These are phyloP conservation scores for Rauvolfia tetraphylla DNA, from an alignment of 257 asterid species.

Conservation along the genomic window DNA sequence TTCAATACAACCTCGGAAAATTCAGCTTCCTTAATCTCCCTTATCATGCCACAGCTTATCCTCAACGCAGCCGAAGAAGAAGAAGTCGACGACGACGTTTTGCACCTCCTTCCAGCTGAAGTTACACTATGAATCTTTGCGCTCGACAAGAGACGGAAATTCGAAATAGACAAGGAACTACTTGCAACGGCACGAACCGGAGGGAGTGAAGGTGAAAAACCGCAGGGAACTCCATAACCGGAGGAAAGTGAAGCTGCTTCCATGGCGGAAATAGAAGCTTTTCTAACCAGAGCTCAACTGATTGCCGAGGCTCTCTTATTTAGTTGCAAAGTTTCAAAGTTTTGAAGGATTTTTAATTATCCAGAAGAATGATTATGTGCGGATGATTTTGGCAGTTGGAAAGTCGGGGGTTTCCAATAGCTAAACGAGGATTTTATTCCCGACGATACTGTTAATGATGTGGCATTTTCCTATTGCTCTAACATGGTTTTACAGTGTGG, in stretches of 20 bases:
- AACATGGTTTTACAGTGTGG: neutral
- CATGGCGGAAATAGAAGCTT: conserved; percentile 8
- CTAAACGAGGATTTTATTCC: too few species aligned
- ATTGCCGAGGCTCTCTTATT: neutral
- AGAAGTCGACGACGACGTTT: neutral
- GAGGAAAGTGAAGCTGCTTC: conserved; percentile 7
- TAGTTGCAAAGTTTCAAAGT: too few species aligned
- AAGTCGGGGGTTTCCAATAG: too few species aligned
- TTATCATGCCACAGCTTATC: conserved; percentile 42
- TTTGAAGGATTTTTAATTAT: neutral
- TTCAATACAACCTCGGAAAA: conserved; percentile 71
- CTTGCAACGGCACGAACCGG: neutral
- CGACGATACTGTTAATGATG: neutral
- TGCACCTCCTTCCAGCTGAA: conserved; percentile 3
- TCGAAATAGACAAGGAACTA: neutral
- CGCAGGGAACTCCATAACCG: neutral
- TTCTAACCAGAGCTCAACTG: neutral
- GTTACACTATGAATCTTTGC: neutral
- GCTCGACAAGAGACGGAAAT: neutral
- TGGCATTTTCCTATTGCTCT: neutral
- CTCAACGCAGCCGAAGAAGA: conserved; percentile 3
- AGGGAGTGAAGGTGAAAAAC: neutral
- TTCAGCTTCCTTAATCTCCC: conserved; percentile 46
- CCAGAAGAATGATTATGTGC: neutral
- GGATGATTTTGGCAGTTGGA: neutral